Evolutionary conservation across 306 rosid genomes (phyloP).

Genomic region (Malus sylvestris): DNA sequence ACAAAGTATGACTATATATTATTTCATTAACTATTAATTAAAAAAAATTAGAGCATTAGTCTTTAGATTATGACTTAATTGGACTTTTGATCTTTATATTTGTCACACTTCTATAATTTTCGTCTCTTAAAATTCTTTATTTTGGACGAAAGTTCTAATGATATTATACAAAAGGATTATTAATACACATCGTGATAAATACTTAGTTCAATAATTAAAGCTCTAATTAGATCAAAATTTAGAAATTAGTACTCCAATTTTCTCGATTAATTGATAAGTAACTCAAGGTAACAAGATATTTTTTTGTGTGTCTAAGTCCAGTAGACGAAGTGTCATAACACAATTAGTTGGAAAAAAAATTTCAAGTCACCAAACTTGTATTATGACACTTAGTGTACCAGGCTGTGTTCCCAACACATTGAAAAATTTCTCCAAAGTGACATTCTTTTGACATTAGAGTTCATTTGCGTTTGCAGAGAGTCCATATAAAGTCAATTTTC

Average conservation of each 20-base stretch:
- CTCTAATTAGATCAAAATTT: neutral
- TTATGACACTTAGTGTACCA: too few relatives aligned
- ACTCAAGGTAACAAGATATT: too few relatives aligned
- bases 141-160: too few relatives aligned
- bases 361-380: too few relatives aligned
- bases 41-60: neutral
- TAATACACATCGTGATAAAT: neutral
- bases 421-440: neutral
- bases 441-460: neutral
- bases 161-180: too few relatives aligned
- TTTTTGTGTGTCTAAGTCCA: too few relatives aligned
- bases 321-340: too few relatives aligned
- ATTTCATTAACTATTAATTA: neutral
- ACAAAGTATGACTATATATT: neutral
- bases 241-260: too few relatives aligned
- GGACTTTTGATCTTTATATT: neutral
- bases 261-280: too few relatives aligned
- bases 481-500: too few relatives aligned
- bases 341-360: too few relatives aligned
- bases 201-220: too few relatives aligned
- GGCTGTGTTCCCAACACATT: fast-evolving
- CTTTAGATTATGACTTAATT: neutral
- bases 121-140: neutral
- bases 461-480: neutral
- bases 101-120: neutral